Base-by-base conservation (phyloP, 441 rosid genomes). In the Theobroma grandiflorum region DNA sequence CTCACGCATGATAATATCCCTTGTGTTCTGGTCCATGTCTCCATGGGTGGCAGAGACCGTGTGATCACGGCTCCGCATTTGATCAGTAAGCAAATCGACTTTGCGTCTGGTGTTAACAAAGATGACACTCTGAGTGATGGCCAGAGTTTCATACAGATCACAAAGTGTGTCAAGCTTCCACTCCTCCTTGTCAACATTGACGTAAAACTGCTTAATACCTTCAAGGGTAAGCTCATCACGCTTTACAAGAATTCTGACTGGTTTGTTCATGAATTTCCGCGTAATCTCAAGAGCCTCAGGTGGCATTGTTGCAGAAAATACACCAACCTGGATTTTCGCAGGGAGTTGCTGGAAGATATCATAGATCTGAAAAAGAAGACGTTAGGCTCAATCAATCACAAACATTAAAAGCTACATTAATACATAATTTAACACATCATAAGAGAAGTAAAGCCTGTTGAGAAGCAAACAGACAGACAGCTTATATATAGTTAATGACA, bases 11-110 rank as follows among this genome's bases (percentile, higher is more conserved):
- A 77, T 77, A 10, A 65, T 72, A 43, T 75, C 79, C 40, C 70
- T 59, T 0, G 75, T n/a, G 64, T 81, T 81, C 45, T 81, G 78
- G 37, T 81, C 80, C 80, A 77, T 81, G 74, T 72, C 80, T 53
- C 84, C 78, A 11, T 55, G 69, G 35, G 78, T 80, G 47, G 79
- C 79, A 18, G 79, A 80, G 2, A 75, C 79, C 6, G 78, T 63
- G 74, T 72, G 80, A 71, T 71, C 83, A 22, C 74, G 77, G 78
- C 62, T 71, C 6, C 61, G 31, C 74, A 77, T 63, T 64, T 81
- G 61, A 49, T 81, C 63, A 0, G 69, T 55, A 4, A 81, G 78
- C 80, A 80, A 81, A 55, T 81, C 84, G 10, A 81, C 78, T 63
- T 77, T 81, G 69, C 80, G 69, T 45, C 78, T 63, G 59, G 80